Evolutionary conservation across 352 stramenopile species (phyloP).

Genomic region (Plasmopara muralis): DNA sequence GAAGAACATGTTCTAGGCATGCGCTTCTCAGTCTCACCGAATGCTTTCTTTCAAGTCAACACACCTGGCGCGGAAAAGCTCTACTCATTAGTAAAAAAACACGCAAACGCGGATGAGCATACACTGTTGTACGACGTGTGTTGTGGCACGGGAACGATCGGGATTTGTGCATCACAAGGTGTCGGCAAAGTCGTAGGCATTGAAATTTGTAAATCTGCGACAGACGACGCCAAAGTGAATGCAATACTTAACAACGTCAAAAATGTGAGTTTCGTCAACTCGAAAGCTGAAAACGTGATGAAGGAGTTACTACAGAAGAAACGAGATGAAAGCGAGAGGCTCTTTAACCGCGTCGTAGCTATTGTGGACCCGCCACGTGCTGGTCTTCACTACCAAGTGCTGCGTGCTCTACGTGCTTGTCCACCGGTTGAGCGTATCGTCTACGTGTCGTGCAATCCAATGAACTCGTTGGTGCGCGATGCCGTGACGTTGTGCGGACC

Average conservation of each 20-base stretch:
- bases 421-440: conserved; percentile 86
- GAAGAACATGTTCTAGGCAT: conserved; percentile 84
- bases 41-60: conserved; percentile 96
- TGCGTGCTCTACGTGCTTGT: conserved; percentile 80
- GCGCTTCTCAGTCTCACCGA: conserved; percentile 86
- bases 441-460: conserved; percentile 99
- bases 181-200: conserved; percentile 79
- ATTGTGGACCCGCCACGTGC: conserved; percentile 96
- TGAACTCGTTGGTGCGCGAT: conserved; percentile 88
- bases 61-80: conserved; percentile 92
- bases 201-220: conserved; percentile 86
- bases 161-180: conserved; percentile 87
- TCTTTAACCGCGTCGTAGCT: conserved; percentile 84
- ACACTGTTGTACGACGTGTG: conserved; percentile 97
- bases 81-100: conserved; percentile 93
- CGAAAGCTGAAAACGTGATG: conserved; percentile 89
- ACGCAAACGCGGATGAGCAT: conserved; percentile 58
- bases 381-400: conserved; percentile 90
- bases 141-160: conserved; percentile 98
- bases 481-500: conserved; percentile 88
- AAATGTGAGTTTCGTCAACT: conserved; percentile 89
- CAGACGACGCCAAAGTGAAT: conserved; percentile 87
- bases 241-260: conserved; percentile 74
- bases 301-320: conserved; percentile 67
- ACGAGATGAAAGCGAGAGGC: conserved; percentile 39